Percentiles rank a stretch among this genome's conserved stretches.
These are phyloP conservation scores for Beauveria medogensis DNA, from an alignment of 2,329 filamentous ascomycete species.

Conservation along the genomic window DNA sequence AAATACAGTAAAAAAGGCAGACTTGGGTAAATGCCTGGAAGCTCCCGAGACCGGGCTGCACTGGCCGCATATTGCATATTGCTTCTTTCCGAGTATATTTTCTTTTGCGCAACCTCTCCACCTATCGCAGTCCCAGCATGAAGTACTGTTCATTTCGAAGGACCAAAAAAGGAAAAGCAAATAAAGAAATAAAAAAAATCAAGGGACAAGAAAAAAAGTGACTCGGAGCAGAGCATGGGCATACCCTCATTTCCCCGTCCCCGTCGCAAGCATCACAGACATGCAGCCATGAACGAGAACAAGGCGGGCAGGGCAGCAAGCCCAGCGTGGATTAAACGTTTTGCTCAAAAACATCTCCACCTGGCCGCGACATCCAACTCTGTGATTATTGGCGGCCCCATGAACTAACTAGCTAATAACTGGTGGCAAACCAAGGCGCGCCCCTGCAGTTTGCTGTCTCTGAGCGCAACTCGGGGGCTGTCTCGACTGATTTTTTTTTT, in stretches of 20 bases:
- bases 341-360: background rate
- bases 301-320: background rate
- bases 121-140: too few relatives aligned
- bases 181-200: background rate
- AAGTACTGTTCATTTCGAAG: too few relatives aligned
- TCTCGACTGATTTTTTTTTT: background rate
- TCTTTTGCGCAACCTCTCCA: background rate
- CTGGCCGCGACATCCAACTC: background rate
- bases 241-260: background rate
- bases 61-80: background rate
- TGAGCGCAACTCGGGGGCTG: background rate
- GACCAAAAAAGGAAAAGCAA: background rate
- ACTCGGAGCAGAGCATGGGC: background rate
- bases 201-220: background rate
- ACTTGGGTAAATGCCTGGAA: too few relatives aligned
- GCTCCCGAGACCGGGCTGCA: background rate
- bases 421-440: background rate
- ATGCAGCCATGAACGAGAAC: background rate
- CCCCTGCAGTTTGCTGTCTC: background rate
- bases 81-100: background rate
- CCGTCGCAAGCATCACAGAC: background rate
- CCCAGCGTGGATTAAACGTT: background rate
- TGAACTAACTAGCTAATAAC: background rate
- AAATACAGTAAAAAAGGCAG: too few relatives aligned
- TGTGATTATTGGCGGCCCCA: background rate